A percentile compares a stretch with the other conserved stretches of the same genome.
phyloP scores from a whole-genome alignment of 106 monocot genomes.

The Narthecium ossifragum region DNA sequence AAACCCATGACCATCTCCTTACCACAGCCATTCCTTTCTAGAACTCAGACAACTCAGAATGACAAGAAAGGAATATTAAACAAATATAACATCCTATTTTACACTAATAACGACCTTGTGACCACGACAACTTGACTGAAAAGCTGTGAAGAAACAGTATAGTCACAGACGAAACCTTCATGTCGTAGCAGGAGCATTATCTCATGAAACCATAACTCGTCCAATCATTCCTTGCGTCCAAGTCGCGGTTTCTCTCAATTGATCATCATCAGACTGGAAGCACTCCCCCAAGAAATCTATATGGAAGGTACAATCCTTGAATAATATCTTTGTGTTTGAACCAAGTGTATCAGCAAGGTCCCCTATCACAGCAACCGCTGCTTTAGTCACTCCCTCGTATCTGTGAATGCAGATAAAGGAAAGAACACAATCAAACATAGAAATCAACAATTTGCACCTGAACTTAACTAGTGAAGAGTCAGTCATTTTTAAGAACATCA shows the following conservation, averaged over 20 bases:
- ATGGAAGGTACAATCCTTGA: constrained; percentile 47
- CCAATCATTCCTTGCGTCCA: constrained; percentile 69
- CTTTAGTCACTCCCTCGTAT: constrained; percentile 61
- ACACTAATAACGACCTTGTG: background rate
- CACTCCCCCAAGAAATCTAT: constrained; percentile 53
- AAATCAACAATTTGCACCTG: background rate
- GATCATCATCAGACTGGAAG: constrained; percentile 57
- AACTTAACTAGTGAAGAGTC: too few species aligned
- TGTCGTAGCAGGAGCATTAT: background rate
- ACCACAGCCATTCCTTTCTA: background rate
- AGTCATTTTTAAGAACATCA: too few species aligned
- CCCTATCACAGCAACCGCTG: constrained; percentile 60
- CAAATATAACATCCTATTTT: background rate
- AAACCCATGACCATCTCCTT: background rate
- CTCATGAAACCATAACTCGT: constrained; percentile 61
- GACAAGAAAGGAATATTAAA: background rate
- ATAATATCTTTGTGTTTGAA: constrained; percentile 36
- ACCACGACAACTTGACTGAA: background rate
- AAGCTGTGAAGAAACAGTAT: background rate
- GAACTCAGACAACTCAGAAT: background rate
- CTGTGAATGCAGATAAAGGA: too few species aligned
- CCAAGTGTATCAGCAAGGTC: constrained; percentile 74
- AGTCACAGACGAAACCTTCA: background rate
- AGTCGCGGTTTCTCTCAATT: constrained; percentile 59
- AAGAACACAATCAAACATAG: background rate